A percentile compares a stretch with the other conserved stretches of the same genome.
phyloP scores from a whole-genome alignment of 352 stramenopile genomes.

The Discostella stelligera region DNA sequence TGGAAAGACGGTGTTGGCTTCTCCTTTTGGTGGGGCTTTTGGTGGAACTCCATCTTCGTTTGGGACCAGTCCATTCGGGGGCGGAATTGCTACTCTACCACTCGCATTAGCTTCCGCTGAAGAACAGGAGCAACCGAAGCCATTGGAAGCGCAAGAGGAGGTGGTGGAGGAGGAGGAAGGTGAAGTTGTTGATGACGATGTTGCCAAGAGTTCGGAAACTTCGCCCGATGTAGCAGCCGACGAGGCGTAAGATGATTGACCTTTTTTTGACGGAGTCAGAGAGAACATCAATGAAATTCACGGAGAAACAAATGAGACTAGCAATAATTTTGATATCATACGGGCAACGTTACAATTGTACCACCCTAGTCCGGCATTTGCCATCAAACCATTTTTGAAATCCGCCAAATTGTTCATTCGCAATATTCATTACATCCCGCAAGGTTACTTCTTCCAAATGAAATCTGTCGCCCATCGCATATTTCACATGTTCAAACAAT shows the following conservation, averaged over 20 bases:
- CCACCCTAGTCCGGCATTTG: constrained; percentile 54
- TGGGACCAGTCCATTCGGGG: constrained; percentile 35
- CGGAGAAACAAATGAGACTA: not conserved
- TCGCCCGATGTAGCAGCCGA: constrained; percentile 25
- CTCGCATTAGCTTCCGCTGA: constrained; percentile 10
- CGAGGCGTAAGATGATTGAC: constrained; percentile 11
- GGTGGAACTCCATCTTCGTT: constrained; percentile 30
- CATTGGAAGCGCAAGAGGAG: constrained; percentile 11
- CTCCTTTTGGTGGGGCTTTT: constrained; percentile 34
- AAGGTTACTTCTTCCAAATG: constrained; percentile 48
- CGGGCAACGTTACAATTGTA: constrained; percentile 25
- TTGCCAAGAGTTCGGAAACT: constrained; percentile 1
- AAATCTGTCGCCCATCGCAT: constrained; percentile 32
- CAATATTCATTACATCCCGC: constrained; percentile 47
- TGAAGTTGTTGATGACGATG: constrained; percentile 18
- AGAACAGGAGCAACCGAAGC: constrained; percentile 6
- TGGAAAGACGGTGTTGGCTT: constrained; percentile 26
- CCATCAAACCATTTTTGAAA: constrained; percentile 58
- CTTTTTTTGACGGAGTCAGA: not conserved
- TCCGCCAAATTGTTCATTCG: constrained; percentile 48
- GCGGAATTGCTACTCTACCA: constrained; percentile 19
- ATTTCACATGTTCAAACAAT: constrained; percentile 53
- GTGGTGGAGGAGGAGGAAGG: constrained; percentile 31
- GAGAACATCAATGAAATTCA: not conserved
- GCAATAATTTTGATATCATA: not conserved